A percentile compares a stretch with the other conserved stretches of the same genome.
Evolutionary conservation across 2,329 filamentous ascomycete genomes (phyloP).

Genomic region (Botryotinia globosa): DNA sequence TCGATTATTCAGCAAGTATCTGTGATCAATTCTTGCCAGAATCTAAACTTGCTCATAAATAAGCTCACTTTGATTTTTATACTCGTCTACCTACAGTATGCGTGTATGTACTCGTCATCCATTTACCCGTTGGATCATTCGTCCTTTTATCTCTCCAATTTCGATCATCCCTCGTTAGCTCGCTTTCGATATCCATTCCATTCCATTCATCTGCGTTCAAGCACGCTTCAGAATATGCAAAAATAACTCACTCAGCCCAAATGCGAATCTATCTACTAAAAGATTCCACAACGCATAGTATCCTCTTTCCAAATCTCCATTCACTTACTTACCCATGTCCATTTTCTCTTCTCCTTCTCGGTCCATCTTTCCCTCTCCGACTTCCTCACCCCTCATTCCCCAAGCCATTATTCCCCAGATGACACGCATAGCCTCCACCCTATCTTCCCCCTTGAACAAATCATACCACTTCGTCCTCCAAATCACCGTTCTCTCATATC

Average conservation of each 20-base stretch:
- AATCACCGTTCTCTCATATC: constrained; percentile 46
- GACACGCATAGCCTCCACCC: constrained; percentile 55
- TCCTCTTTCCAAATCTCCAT: background rate
- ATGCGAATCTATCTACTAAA: background rate
- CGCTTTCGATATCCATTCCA: background rate
- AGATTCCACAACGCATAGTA: background rate
- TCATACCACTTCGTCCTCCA: constrained; percentile 62
- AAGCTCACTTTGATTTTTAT: background rate
- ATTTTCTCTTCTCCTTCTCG: constrained; percentile 24
- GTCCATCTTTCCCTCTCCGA: background rate
- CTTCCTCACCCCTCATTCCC: constrained; percentile 48
- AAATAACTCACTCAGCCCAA: background rate
- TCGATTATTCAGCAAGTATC: background rate
- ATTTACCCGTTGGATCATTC: background rate
- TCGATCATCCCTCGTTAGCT: background rate
- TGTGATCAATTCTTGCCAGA: background rate
- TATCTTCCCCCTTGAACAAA: constrained; percentile 53
- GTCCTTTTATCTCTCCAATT: background rate
- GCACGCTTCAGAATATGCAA: background rate
- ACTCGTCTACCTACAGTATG: background rate
- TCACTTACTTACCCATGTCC: constrained; percentile 24
- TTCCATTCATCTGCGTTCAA: background rate
- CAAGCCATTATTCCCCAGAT: constrained; percentile 61
- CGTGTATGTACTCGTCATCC: background rate
- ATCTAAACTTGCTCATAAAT: background rate